Evolutionary conservation across 352 stramenopile species (phyloP), one percentile per base, ranked within the genome.

Genomic region (Plasmopara halstedii): DNA sequence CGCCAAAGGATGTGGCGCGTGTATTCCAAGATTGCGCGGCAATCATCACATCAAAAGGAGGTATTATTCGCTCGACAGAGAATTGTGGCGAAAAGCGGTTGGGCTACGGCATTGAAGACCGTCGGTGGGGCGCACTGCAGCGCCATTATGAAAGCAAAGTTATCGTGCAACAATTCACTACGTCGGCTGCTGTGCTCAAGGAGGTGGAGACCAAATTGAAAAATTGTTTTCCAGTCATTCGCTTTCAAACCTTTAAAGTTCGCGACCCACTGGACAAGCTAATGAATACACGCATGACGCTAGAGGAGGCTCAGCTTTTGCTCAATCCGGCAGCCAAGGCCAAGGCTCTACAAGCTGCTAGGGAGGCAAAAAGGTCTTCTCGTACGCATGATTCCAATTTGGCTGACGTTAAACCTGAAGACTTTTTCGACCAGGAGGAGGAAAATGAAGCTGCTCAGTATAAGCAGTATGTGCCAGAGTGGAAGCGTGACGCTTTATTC

Each of bases 211-310:
- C 47, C n/a, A 88, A 88, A 56, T 70, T 92, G 23, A 89, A 89
- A 70, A 84, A 89, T 60, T 81, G 63, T 56, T 89, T 88, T 63
- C 72, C 75, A 27, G 74, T 92, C 50, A 74, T 92, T 44, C 80
- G 80, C 63, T 92, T 89, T 67, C 62, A 84, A 65, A 88, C 80
- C 9, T 92, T 92, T 69, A 88, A 93, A 64, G 58, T 93, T 9
- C 73, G 76, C 53, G 76, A 90, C 65, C 73, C 78, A 33, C 61
- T 89, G 45, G 78, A 89, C 62, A 71, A 76, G 50, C 60, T 89
- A 32, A 86, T 89, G 73, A 89, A 89, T 63, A 89, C 75, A 52
- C 78, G 75, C 53, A 39, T 83, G 62, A 70, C 78, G 54, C 57
- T 89, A 2, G 62, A 80, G 36, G 56, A 77, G 45, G 67, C 83